Base-by-base conservation (phyloP, 306 rosid genomes). In the Medicago lupulina region DNA sequence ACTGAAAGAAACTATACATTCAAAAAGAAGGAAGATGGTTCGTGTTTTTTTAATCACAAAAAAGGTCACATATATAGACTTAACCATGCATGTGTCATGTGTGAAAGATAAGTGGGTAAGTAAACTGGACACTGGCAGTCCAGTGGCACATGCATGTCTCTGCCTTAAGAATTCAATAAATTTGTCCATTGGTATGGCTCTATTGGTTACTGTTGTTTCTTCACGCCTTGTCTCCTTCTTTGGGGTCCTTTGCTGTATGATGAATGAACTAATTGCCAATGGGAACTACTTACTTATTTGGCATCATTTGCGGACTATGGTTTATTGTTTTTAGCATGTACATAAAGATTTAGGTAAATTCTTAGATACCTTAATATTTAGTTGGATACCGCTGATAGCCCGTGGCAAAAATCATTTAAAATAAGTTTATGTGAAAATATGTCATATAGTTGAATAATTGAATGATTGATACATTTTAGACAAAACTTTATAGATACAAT, bases 61-160 rank as follows among this genome's bases (percentile, higher is more conserved):
- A 65, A 49, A 19, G 70, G 80, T 77, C 71, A 84, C 78, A 31
- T 31, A 61, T 61, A 61, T 61, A 70, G 65, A 61, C 57, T 18
- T 73, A 36, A 71, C 53, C 47, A 72, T 39, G 76, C 74, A 72
- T 76, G 80, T 51, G 55, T 76, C 62, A 55, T 10, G 62, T 57
- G 63, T 57, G 59, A 55, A 51, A n/a, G 51, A 34, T 62, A 68
- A 43, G 51, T 62, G 70, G 38, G 44, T 16, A 6, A 59, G 16
- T 61, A 60, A 36, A 71, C 1, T 75, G 79, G 61, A 13, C 23
- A 46, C n/a, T 59, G 73, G 77, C 71, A 72, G 70, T 15, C 15
- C 77, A 80, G 75, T 73, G 39, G 78, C 87, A 84, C 87, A 84
- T 84, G 87, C 55, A 77, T 84, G 87, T 25, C 38, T 0, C 62